A percentile compares a stretch with the other conserved stretches of the same genome.
Evolutionary conservation across 805 yeast genomes (phyloP).

Genomic region (Yamadazyma akitaensis): DNA sequence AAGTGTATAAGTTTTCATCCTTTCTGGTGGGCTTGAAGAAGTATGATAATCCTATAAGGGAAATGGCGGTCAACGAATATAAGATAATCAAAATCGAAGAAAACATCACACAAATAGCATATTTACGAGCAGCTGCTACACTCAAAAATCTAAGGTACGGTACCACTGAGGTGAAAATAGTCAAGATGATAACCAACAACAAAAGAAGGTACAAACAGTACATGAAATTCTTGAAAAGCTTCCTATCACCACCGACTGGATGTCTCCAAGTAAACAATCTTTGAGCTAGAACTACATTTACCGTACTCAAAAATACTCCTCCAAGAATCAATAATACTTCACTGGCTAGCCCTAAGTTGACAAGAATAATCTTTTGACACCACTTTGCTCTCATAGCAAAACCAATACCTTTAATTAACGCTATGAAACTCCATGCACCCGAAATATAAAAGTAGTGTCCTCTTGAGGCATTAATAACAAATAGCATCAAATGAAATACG

Average conservation of each 20-base stretch:
- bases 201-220: conserved; percentile 50
- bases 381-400: conserved; percentile 56
- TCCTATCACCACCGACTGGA: conserved; percentile 61
- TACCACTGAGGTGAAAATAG: conserved; percentile 57
- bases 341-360: conserved; percentile 53
- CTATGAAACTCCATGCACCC: conserved; percentile 50
- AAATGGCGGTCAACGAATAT: conserved; percentile 53
- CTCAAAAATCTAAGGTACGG: conserved; percentile 60
- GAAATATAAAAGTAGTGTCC: conserved; percentile 61
- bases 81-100: conserved; percentile 29
- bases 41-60: conserved; percentile 50
- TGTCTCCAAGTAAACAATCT: conserved; percentile 75
- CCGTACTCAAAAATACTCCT: conserved; percentile 51
- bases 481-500: conserved; percentile 46
- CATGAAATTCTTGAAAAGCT: conserved; percentile 50
- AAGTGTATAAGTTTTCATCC: conserved; percentile 51
- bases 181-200: conserved; percentile 54
- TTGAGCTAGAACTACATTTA: conserved; percentile 64
- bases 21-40: conserved; percentile 52
- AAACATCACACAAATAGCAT: conserved; percentile 26
- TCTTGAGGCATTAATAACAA: conserved; percentile 45
- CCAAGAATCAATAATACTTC: conserved; percentile 56
- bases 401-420: conserved; percentile 53
- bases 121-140: conserved; percentile 19
- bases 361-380: conserved; percentile 46